phyloP scores from a whole-genome alignment of 345 rosid species.

The Tarenaya hassleriana region DNA sequence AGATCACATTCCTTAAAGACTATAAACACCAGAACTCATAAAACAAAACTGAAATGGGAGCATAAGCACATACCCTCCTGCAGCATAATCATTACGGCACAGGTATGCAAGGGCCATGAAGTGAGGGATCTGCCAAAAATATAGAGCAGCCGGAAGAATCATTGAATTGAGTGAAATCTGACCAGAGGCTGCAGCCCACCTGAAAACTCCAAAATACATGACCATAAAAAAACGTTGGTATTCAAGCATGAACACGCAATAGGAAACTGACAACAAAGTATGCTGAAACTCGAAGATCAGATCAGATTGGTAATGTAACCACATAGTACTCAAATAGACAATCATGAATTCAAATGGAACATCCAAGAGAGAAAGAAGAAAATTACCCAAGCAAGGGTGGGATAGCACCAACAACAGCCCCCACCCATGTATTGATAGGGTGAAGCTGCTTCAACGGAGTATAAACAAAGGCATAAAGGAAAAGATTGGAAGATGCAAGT shows the following conservation, averaged over 20 bases:
- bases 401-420: constrained; percentile 96
- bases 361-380: constrained; percentile 14
- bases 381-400: constrained; percentile 94
- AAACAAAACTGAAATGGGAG: neutral
- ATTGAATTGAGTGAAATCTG: constrained; percentile 56
- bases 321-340: neutral
- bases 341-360: constrained; percentile 11
- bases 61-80: constrained; percentile 69
- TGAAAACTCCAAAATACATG: constrained; percentile 28
- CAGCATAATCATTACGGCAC: constrained; percentile 84
- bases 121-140: constrained; percentile 98
- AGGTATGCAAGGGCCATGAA: constrained; percentile 94
- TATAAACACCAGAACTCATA: neutral
- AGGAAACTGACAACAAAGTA: neutral
- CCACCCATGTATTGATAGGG: constrained; percentile 98
- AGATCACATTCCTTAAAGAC: too few relatives aligned
- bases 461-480: constrained; percentile 67
- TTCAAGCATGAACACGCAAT: neutral
- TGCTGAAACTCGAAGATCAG: neutral
- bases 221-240: constrained; percentile 6
- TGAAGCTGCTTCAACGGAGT: constrained; percentile 96
- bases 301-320: neutral
- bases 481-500: constrained; percentile 73
- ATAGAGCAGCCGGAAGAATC: constrained; percentile 90
- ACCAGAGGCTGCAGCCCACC: constrained; percentile 94